Base-by-base conservation (phyloP, 1,139 yeast genomes). In the Debaryomycetaceae sp. region DNA sequence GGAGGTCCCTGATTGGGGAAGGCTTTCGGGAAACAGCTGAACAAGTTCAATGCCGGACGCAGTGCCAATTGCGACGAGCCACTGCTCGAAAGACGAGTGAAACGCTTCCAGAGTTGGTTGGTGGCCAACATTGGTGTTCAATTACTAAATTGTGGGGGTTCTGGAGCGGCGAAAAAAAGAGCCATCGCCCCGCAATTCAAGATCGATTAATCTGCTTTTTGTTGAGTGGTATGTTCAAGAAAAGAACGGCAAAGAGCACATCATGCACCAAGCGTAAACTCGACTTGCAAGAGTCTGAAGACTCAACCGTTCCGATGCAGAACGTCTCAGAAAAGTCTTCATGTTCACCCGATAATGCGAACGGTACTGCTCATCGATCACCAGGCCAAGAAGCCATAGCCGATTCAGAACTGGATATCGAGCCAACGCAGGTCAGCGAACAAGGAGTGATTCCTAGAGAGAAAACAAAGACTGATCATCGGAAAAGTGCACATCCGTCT, bases 1-100 rank as follows among this genome's bases (percentile, higher is more conserved):
- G 86, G 83, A 1, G 92, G 90, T 2, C 77, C 73, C 1, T 80
- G 79, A 2, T 61, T 33, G 0, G 86, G 82, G 38, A 83, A 77
- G 0, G 82, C 73, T 42, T 67, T 58, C 1, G 96, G 96, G 50
- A 90, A 90, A 18, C 82, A 49, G 16, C 62, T 53, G 48, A 76
- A 87, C 32, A 55, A 16, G 56, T 55, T 18, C 20, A 18, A 6
- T 7, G 20, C 8, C 10, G 6, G 6, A 18, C 20, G 6, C 20
- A 10, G 10, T 18, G n/a, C n/a, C n/a, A n/a, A n/a, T n/a, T n/a
- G n/a, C n/a, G n/a, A n/a, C n/a, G n/a, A n/a, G n/a, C n/a, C n/a
- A n/a, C n/a, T n/a, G n/a, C n/a, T n/a, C n/a, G n/a, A n/a, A n/a
- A n/a, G n/a, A n/a, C n/a, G n/a, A n/a, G n/a, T n/a, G n/a, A n/a